These are phyloP conservation scores for Boletellus ananas DNA, from an alignment of 768 basidiomycete genomes.

Conservation along the genomic window DNA sequence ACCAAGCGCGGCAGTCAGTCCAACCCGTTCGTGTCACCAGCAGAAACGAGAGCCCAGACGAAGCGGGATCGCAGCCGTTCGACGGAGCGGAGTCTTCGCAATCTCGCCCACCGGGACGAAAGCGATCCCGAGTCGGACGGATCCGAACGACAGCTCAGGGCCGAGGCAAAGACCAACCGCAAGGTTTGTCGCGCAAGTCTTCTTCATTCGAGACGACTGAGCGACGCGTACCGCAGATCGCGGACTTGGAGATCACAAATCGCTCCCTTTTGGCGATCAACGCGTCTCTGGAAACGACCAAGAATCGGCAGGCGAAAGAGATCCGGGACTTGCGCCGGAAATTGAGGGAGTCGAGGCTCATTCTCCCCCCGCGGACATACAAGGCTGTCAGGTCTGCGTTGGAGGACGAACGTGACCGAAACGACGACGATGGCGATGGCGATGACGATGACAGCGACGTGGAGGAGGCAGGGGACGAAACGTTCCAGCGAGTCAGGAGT, in stretches of 20 bases:
- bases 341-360: constrained; percentile 76
- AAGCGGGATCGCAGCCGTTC: constrained; percentile 22
- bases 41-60: constrained; percentile 8
- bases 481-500: constrained; percentile 59
- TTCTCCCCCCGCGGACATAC: constrained; percentile 65
- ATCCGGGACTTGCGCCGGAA: constrained; percentile 81
- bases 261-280: constrained; percentile 84
- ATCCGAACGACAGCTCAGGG: constrained; percentile 54
- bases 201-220: background rate
- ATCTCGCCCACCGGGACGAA: constrained; percentile 21
- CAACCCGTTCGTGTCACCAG: constrained; percentile 11
- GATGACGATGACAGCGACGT: constrained; percentile 38
- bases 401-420: constrained; percentile 40
- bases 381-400: constrained; percentile 50
- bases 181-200: constrained; percentile 50
- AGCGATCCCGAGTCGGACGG: constrained; percentile 32
- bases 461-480: constrained; percentile 44
- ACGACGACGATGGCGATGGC: constrained; percentile 35
- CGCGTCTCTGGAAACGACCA: constrained; percentile 72
- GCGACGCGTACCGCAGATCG: constrained; percentile 54
- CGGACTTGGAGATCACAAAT: constrained; percentile 89
- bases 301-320: constrained; percentile 77
- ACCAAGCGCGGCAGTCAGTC: constrained; percentile 28
- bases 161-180: constrained; percentile 79
- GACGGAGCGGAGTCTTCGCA: constrained; percentile 12